These are phyloP conservation scores for Psilocybe cyanescens DNA, from an alignment of 768 basidiomycete genomes.

Conservation along the genomic window DNA sequence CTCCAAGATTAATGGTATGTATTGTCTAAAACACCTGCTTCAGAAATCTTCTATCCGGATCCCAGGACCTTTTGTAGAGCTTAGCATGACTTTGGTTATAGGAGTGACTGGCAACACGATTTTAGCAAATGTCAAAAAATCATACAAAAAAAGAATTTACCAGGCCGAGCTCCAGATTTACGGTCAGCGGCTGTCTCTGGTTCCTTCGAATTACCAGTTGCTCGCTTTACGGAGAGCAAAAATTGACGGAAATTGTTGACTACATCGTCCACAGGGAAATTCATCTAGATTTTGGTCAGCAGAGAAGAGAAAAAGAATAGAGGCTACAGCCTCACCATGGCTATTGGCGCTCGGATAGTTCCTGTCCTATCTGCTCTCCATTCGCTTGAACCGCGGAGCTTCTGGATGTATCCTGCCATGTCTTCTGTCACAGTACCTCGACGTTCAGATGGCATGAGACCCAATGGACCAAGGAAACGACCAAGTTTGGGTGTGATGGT, in stretches of 20 bases:
- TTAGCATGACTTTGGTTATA: constrained; percentile 82
- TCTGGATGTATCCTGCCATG: constrained; percentile 77
- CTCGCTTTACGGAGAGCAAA: constrained; percentile 71
- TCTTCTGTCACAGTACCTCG: constrained; percentile 95
- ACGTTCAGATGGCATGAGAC: constrained; percentile 94
- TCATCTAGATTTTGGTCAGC: constrained; percentile 48
- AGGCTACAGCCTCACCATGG: constrained; percentile 53
- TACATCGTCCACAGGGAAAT: constrained; percentile 77
- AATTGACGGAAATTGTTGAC: constrained; percentile 81
- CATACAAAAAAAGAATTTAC: constrained; percentile 33
- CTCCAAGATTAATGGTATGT: neutral
- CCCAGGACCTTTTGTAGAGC: constrained; percentile 86
- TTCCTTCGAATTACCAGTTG: constrained; percentile 71
- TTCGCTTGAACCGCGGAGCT: constrained; percentile 81
- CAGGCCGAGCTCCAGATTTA: constrained; percentile 51
- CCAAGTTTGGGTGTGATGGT: constrained; percentile 80
- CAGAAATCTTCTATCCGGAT: constrained; percentile 84
- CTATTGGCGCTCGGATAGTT: constrained; percentile 82
- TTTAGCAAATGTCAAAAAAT: constrained; percentile 5
- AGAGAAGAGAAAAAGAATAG: neutral
- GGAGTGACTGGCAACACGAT: constrained; percentile 55
- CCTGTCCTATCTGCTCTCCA: constrained; percentile 94
- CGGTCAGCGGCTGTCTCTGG: constrained; percentile 40
- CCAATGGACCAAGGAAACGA: constrained; percentile 83
- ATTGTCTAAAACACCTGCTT: neutral